Evolutionary conservation across 495 filamentous ascomycete genomes (phyloP).

Genomic region (Lasiosphaeria miniovina): DNA sequence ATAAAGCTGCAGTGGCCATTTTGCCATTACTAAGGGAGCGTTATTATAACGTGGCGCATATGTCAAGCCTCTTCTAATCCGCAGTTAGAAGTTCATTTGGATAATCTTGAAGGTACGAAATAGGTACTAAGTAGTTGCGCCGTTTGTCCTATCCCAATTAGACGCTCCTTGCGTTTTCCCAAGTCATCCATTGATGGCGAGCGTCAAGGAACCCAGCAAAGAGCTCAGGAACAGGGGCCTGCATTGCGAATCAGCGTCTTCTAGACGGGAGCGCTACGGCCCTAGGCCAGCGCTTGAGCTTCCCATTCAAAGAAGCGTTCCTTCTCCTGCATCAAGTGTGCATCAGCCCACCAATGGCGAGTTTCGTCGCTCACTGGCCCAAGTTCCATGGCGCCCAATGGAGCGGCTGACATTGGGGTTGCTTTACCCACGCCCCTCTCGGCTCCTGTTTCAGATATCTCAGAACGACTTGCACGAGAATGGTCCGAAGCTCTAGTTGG

Average conservation of each 20-base stretch:
- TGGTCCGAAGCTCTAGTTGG: slow-evolving; percentile 12
- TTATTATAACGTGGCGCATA: no score
- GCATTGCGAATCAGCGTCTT: slow-evolving; percentile 4
- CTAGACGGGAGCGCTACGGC: background rate
- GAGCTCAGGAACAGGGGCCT: background rate
- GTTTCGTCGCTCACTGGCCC: background rate
- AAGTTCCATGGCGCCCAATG: background rate
- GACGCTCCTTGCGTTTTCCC: no score
- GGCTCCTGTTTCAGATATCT: slow-evolving; percentile 33
- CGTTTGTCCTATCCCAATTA: no score
- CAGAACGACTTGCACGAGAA: slow-evolving; percentile 20
- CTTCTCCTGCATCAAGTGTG: background rate
- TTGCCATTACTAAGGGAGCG: no score
- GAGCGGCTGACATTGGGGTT: background rate
- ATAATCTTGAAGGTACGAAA: no score
- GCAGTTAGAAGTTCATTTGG: no score
- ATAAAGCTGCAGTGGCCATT: background rate
- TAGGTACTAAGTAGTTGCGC: no score
- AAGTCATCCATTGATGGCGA: no score
- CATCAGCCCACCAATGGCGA: background rate
- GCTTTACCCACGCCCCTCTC: slow-evolving; percentile 7
- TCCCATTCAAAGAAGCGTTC: background rate
- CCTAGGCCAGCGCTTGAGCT: background rate
- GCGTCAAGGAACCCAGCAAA: no score
- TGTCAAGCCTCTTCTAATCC: no score